These are phyloP conservation scores for Artemisia argyi DNA, from an alignment of 129 eudicot species.

Conservation along the genomic window DNA sequence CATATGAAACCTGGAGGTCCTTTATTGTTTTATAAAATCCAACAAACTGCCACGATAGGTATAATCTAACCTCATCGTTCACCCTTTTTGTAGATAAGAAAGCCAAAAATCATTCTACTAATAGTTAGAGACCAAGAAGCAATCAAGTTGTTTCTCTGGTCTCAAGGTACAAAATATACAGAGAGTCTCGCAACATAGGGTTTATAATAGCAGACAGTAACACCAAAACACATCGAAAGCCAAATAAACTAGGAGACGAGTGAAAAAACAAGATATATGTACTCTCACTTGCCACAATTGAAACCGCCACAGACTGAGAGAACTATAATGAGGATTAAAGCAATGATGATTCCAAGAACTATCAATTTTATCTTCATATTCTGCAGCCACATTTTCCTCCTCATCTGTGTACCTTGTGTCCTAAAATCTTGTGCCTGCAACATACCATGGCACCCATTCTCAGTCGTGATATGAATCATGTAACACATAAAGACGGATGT, in stretches of 20 bases:
- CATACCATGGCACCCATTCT: neutral
- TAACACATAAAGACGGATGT: neutral
- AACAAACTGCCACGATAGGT: too few species aligned
- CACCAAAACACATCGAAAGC: neutral
- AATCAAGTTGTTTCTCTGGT: neutral
- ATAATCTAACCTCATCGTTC: too few species aligned
- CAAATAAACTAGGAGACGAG: constrained; percentile 18
- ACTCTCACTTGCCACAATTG: constrained; percentile 41
- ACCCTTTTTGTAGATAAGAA: neutral
- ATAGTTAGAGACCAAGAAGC: constrained; percentile 12
- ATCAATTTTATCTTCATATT: constrained; percentile 69
- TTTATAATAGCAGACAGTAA: constrained; percentile 14
- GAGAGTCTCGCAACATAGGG: constrained; percentile 16
- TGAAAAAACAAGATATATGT: constrained; percentile 15
- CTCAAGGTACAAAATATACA: constrained; percentile 28
- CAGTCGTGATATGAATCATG: neutral
- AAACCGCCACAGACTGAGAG: constrained; percentile 55
- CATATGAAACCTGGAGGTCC: too few species aligned
- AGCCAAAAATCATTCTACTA: constrained; percentile 7
- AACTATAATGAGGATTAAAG: constrained; percentile 45
- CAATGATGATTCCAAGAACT: constrained; percentile 49
- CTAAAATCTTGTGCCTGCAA: constrained; percentile 70
- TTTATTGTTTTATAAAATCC: too few species aligned
- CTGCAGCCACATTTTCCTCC: constrained; percentile 68
- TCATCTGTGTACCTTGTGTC: constrained; percentile 65